Percentiles rank a stretch among this genome's conserved stretches.
Conservation (phyloP, 257 asterid species). For the Datura wrightii region DNA sequence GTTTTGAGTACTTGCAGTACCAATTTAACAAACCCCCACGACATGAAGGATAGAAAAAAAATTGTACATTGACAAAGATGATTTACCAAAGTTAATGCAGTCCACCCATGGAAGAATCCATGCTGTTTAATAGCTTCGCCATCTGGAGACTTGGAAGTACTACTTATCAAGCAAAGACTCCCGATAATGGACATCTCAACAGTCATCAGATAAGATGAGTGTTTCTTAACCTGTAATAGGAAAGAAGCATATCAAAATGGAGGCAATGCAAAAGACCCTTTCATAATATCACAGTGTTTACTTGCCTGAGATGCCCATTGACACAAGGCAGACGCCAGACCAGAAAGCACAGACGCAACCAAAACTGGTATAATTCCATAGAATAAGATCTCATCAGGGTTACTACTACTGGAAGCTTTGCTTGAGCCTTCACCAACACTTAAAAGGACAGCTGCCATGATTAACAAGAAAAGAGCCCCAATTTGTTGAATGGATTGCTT, state of each 20-base stretch:
- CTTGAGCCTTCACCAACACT: slow-evolving; percentile 96
- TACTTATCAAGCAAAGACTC: slow-evolving; percentile 84
- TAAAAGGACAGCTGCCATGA: slow-evolving; percentile 85
- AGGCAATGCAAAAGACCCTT: slow-evolving; percentile 23
- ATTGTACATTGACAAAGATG: slow-evolving; percentile 23
- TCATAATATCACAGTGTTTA: slow-evolving; percentile 33
- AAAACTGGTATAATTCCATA: slow-evolving; percentile 84
- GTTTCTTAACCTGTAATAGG: slow-evolving; percentile 78
- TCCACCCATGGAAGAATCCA: slow-evolving; percentile 95
- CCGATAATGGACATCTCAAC: slow-evolving; percentile 97
- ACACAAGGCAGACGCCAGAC: slow-evolving; percentile 95
- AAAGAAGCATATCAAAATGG: slow-evolving; percentile 30
- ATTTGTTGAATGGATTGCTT: slow-evolving; percentile 87
- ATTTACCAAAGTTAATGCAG: slow-evolving; percentile 79
- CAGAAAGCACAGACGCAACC: slow-evolving; percentile 94
- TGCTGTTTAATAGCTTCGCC: slow-evolving; percentile 73
- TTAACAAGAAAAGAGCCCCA: slow-evolving; percentile 91
- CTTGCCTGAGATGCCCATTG: slow-evolving; percentile 99
- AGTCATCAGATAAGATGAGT: slow-evolving; percentile 89
- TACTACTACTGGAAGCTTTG: slow-evolving; percentile 60
- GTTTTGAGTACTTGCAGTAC: background rate
- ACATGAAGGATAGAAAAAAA: background rate
- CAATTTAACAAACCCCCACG: background rate
- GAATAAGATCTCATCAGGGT: slow-evolving; percentile 77
- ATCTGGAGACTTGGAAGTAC: slow-evolving; percentile 90